Evolutionary conservation across 441 rosid species (phyloP).

Genomic region (Arabidopsis lyrata): DNA sequence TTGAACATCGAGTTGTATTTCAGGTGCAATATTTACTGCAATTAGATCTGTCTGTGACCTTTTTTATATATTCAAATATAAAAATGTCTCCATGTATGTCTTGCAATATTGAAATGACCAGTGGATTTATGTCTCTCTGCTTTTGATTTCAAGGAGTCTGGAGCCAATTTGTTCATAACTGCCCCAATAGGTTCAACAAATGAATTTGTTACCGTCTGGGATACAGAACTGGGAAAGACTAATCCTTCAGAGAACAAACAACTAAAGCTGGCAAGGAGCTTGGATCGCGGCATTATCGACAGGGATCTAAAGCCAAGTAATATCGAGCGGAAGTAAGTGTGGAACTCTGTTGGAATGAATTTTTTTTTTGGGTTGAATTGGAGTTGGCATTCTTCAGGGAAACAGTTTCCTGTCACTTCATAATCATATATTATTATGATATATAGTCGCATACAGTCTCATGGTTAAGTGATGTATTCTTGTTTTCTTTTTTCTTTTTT

Average conservation of each 20-base stretch:
- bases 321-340: conserved; percentile 83
- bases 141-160: conserved; percentile 70
- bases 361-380: neutral
- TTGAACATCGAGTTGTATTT: conserved; percentile 96
- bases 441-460: conserved; percentile 28
- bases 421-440: neutral
- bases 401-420: conserved; percentile 1
- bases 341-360: neutral
- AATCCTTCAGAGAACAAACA: conserved; percentile 99
- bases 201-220: conserved; percentile 96
- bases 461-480: conserved; percentile 30
- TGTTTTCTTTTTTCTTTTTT: conserved; percentile 23
- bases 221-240: conserved; percentile 87
- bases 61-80: conserved; percentile 1
- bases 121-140: conserved; percentile 21
- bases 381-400: conserved; percentile 5
- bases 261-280: conserved; percentile 95
- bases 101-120: conserved; percentile 24
- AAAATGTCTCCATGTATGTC: neutral
- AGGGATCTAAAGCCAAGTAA: conserved; percentile 96
- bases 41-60: conserved; percentile 4
- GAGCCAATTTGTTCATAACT: conserved; percentile 85
- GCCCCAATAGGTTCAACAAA: conserved; percentile 91
- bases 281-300: conserved; percentile 94
- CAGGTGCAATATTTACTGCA: conserved; percentile 63